These are phyloP conservation scores for Avena atlantica DNA, from an alignment of 176 grass and related monocot genomes.

Conservation along the genomic window DNA sequence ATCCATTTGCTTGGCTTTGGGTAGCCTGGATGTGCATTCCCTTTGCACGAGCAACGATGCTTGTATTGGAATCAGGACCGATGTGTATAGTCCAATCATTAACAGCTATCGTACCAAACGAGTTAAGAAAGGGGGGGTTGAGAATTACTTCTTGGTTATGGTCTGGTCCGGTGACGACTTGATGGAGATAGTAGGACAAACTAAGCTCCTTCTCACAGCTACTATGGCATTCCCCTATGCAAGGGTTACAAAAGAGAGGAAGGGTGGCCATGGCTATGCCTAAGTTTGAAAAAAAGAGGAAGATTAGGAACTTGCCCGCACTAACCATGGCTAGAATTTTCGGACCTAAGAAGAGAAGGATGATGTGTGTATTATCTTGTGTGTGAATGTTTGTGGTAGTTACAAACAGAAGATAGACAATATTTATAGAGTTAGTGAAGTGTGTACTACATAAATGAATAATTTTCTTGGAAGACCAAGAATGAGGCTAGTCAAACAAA, in stretches of 20 bases:
- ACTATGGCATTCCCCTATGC: neutral
- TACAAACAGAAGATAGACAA: neutral
- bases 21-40: neutral
- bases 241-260: neutral
- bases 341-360: neutral
- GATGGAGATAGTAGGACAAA: neutral
- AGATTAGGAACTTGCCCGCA: neutral
- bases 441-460: neutral
- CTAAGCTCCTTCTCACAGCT: constrained; percentile 8
- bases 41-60: neutral
- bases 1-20: neutral
- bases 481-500: neutral
- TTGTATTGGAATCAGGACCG: neutral
- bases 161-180: neutral
- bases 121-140: neutral
- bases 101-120: neutral
- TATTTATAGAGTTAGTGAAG: neutral
- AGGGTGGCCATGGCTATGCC: neutral
- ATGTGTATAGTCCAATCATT: neutral
- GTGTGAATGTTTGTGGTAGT: neutral
- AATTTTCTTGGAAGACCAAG: neutral
- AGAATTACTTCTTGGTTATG: neutral
- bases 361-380: neutral
- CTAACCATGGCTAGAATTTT: neutral
- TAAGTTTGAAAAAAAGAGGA: neutral